A percentile compares a stretch with the other conserved stretches of the same genome.
These are phyloP conservation scores for Globisporangium yorkense DNA, from an alignment of 352 stramenopile species.

Conservation along the genomic window DNA sequence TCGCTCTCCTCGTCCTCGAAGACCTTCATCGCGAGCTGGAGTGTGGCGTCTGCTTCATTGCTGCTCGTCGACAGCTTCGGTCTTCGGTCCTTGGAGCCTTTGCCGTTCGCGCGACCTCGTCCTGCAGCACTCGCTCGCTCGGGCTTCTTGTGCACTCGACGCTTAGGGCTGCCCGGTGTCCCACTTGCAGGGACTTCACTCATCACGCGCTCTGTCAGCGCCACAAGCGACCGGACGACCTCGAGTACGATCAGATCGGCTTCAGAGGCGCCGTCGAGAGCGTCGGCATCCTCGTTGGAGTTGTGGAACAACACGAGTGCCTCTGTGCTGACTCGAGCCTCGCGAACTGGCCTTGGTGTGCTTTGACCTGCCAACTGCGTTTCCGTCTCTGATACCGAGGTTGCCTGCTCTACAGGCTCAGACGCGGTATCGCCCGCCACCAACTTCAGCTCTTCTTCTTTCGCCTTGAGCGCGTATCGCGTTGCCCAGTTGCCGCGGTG, in stretches of 20 bases:
- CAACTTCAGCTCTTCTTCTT: slow-evolving; percentile 39
- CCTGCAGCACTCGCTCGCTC: background rate
- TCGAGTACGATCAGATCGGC: slow-evolving; percentile 12
- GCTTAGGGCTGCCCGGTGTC: background rate
- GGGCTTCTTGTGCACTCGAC: background rate
- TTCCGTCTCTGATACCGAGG: background rate
- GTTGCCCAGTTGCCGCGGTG: slow-evolving; percentile 32
- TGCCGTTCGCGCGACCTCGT: slow-evolving; percentile 5
- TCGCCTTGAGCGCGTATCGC: slow-evolving; percentile 26
- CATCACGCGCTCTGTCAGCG: slow-evolving; percentile 13
- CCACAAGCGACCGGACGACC: slow-evolving; percentile 12
- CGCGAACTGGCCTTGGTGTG: too few species aligned
- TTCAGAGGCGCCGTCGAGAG: background rate
- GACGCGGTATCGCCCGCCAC: background rate
- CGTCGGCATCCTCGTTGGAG: background rate
- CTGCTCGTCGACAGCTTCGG: background rate
- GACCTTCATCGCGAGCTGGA: slow-evolving; percentile 19
- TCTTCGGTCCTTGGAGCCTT: slow-evolving; percentile 4
- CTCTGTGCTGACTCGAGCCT: background rate
- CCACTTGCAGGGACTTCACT: background rate
- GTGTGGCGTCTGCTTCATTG: slow-evolving; percentile 6
- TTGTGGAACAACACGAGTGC: too few species aligned
- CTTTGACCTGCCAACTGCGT: background rate
- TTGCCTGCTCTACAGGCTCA: background rate
- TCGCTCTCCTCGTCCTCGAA: slow-evolving; percentile 47